Evolutionary conservation across 1,284 basidiomycete species (phyloP), one percentile per base, ranked within the genome.

Genomic region (Anthracocystis walkeri): DNA sequence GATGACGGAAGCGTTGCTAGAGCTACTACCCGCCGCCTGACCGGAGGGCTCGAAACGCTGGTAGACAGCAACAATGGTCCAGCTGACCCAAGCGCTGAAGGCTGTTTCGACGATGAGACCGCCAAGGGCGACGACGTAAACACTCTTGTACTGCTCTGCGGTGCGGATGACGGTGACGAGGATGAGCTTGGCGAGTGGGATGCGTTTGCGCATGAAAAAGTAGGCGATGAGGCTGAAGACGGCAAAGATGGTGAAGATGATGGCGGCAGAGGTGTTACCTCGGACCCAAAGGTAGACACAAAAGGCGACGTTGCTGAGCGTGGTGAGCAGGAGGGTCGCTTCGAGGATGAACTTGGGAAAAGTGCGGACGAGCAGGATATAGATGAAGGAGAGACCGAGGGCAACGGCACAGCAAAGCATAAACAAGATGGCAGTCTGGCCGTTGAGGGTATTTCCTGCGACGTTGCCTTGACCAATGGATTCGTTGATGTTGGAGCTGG

Each of bases 381-480:
- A 87, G 55, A 86, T 40, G 44, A 82, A 58, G 2, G 85, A 83
- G 11, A 91, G 88, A 16, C 90, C 82, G 18, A 92, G 84, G 3
- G 89, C 90, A 25, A 90, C 87, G 7, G 87, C 91, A 14, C 89
- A 89, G 58, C 90, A 89, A 49, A 92, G 85, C 45, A 92, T 88
- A 45, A 94, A 88, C 38, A 95, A 89, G 82, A 92, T 91, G 8
- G 89, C 87, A 0, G 90, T 88, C 87, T 86, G 85, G 14, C 70
- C 65, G 95, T 88, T 84, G 93, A 91, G 20, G 88, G 85, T 88
- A 95, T 92, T 20, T 91, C 93, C 76, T 4, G 57, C 50, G 93
- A 89, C 31, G 92, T 90, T 12, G 92, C 94, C 45, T 14, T 20
- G 59, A 42, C 82, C 75, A 8, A 81, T 61, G 38, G 67, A 65